Percentiles rank a stretch among this genome's conserved stretches.
Evolutionary conservation across 2,329 filamentous ascomycete species (phyloP).

Genomic region (Cryphonectria nitschkei): DNA sequence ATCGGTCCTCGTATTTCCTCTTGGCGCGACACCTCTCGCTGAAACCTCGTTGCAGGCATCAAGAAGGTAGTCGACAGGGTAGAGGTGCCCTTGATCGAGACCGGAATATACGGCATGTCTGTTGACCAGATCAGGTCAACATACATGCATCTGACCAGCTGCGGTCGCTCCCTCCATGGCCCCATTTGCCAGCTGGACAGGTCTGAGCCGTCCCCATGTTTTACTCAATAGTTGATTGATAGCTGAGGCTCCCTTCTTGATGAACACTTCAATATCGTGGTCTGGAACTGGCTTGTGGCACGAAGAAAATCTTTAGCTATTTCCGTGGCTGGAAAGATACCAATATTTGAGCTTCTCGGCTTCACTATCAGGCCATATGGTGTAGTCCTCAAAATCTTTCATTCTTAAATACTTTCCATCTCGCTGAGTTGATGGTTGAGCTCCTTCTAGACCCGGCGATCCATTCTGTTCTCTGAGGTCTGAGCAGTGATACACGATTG

Average conservation of each 20-base stretch:
- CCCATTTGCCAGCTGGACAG: neutral
- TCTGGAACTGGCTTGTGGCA: neutral
- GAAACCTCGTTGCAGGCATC: neutral
- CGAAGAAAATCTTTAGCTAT: neutral
- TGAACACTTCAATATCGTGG: neutral
- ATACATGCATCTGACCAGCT: slow-evolving; percentile 6
- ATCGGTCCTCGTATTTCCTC: slow-evolving; percentile 2
- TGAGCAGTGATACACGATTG: neutral
- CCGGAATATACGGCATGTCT: neutral
- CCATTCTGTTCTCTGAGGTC: neutral
- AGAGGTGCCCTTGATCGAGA: neutral
- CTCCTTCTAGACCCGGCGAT: neutral
- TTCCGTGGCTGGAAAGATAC: neutral
- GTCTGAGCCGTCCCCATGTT: neutral
- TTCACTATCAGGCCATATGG: neutral
- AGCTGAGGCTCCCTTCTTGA: slow-evolving; percentile 8
- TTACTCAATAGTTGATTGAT: slow-evolving; percentile 8
- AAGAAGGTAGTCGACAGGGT: neutral
- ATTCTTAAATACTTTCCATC: neutral
- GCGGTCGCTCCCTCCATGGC: neutral
- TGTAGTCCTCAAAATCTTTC: neutral
- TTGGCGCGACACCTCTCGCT: slow-evolving; percentile 1
- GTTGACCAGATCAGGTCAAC: neutral
- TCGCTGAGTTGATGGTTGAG: neutral
- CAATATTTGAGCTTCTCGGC: neutral